Percentiles rank a stretch among this genome's conserved stretches.
These are phyloP conservation scores for Elongisporangium prolatum DNA, from an alignment of 352 stramenopile genomes.

Conservation along the genomic window DNA sequence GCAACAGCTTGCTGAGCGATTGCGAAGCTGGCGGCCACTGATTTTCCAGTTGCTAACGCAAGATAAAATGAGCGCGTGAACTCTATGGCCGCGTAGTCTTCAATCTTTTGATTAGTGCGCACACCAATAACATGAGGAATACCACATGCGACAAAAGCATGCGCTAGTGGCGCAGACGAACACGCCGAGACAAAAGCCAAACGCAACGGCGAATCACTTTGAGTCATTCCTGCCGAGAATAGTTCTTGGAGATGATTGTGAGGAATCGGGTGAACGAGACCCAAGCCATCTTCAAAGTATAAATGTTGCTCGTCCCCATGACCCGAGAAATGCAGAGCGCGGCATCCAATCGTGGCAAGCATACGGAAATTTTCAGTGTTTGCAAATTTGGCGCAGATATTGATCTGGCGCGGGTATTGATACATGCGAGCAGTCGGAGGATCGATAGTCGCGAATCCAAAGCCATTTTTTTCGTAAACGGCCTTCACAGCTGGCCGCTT, in stretches of 20 bases:
- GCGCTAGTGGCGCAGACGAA: conserved; percentile 65
- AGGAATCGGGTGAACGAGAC: conserved; percentile 69
- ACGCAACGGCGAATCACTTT: conserved; percentile 41
- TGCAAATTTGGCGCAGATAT: conserved; percentile 92
- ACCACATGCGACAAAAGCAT: conserved; percentile 85
- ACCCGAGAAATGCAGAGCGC: conserved; percentile 93
- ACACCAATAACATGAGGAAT: conserved; percentile 92
- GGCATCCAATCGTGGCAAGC: conserved; percentile 88
- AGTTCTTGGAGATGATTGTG: conserved; percentile 66
- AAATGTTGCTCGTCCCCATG: conserved; percentile 91
- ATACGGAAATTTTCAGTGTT: conserved; percentile 92
- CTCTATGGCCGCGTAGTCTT: conserved; percentile 82
- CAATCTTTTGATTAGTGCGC: conserved; percentile 78
- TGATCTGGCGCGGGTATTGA: conserved; percentile 77
- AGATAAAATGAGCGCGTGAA: conserved; percentile 85
- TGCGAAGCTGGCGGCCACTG: conserved; percentile 57
- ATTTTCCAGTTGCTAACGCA: conserved; percentile 70
- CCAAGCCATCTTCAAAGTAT: conserved; percentile 93
- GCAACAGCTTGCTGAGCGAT: conserved; percentile 74
- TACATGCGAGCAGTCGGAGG: conserved; percentile 22
- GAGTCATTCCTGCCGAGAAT: conserved; percentile 45
- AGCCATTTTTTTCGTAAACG: conserved; percentile 7
- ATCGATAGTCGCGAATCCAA: too few species aligned
- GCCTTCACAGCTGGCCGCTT: conserved; percentile 20
- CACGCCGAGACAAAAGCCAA: conserved; percentile 82